Percentiles rank a stretch among this genome's conserved stretches.
phyloP scores from a whole-genome alignment of 257 asterid genomes.

The Phtheirospermum japonicum region DNA sequence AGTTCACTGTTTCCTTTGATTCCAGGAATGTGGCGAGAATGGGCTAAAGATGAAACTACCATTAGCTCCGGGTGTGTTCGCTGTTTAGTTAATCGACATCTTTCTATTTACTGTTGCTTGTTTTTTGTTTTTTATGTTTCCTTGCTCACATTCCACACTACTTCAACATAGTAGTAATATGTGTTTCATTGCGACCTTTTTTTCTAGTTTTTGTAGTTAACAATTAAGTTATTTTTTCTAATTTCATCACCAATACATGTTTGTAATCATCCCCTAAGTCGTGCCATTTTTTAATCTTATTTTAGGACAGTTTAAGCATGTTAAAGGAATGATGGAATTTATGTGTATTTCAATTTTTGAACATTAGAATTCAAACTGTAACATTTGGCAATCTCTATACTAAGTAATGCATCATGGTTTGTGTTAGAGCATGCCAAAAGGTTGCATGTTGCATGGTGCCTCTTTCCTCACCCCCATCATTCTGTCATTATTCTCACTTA shows the following conservation, averaged over 20 bases:
- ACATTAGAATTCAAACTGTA: neutral
- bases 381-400: too few species aligned
- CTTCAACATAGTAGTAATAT: neutral
- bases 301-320: too few species aligned
- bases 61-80: constrained; percentile 57
- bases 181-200: neutral
- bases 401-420: constrained; percentile 8
- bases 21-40: constrained; percentile 91
- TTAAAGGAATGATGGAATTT: too few species aligned
- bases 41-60: constrained; percentile 83
- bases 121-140: constrained; percentile 6
- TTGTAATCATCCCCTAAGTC: neutral
- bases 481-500: constrained; percentile 2
- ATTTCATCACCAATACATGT: neutral
- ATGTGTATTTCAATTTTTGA: neutral
- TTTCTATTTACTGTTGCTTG: neutral
- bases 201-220: neutral
- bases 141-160: neutral
- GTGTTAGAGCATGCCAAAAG: neutral
- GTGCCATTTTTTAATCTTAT: neutral
- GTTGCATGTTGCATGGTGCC: constrained; percentile 1
- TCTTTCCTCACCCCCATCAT: constrained; percentile 4
- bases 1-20: constrained; percentile 70
- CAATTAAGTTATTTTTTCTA: too few species aligned
- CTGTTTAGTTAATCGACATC: constrained; percentile 11